phyloP scores from a whole-genome alignment of 495 filamentous ascomycete genomes.

The Penicillium soppii region DNA sequence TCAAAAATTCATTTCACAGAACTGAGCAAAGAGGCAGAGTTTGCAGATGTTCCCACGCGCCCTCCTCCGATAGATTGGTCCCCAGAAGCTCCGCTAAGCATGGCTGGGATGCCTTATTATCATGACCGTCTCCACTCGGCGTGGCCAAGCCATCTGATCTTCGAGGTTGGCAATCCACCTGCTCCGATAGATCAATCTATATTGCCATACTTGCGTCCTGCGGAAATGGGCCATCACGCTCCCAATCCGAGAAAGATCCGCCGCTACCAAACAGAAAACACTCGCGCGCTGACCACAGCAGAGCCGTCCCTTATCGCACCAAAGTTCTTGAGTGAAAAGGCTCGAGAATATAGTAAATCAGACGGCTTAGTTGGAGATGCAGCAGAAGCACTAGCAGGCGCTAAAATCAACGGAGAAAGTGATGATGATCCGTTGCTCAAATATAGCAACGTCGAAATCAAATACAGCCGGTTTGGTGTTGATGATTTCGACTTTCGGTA shows the following conservation, averaged over 20 bases:
- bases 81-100: slow-evolving; percentile 76
- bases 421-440: slow-evolving; percentile 73
- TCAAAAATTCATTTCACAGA: slow-evolving; percentile 90
- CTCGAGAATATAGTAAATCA: slow-evolving; percentile 60
- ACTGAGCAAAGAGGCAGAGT: slow-evolving; percentile 73
- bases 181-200: slow-evolving; percentile 71
- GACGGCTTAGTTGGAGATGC: slow-evolving; percentile 61
- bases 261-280: slow-evolving; percentile 83
- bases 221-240: slow-evolving; percentile 71
- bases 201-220: slow-evolving; percentile 62
- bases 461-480: slow-evolving; percentile 95
- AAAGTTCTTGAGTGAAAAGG: slow-evolving; percentile 92
- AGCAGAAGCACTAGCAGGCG: slow-evolving; percentile 56
- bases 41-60: slow-evolving; percentile 61
- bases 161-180: slow-evolving; percentile 81
- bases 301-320: slow-evolving; percentile 66
- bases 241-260: slow-evolving; percentile 70
- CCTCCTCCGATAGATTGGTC: slow-evolving; percentile 62
- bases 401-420: slow-evolving; percentile 61
- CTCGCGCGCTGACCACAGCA: slow-evolving; percentile 48
- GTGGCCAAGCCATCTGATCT: slow-evolving; percentile 81
- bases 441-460: slow-evolving; percentile 91
- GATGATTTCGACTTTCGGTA: slow-evolving; percentile 97
- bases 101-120: slow-evolving; percentile 91
- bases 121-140: slow-evolving; percentile 82